These are phyloP conservation scores for Talaromyces rugulosus DNA, from an alignment of 2,329 filamentous ascomycete genomes.

Conservation along the genomic window DNA sequence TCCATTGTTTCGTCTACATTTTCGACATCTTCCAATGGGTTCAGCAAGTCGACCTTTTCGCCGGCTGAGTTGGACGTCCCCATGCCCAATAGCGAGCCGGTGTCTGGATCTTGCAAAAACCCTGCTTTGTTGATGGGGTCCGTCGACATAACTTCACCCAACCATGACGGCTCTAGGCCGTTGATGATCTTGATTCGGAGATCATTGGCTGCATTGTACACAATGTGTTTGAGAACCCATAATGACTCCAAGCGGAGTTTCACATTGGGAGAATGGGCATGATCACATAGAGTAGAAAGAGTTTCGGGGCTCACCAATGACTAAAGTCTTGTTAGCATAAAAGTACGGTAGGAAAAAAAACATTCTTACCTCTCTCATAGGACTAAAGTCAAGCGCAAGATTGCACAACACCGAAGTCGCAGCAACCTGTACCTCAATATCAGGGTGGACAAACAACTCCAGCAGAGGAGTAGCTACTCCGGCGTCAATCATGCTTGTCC, in stretches of 20 bases:
- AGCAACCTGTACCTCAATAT: slow-evolving; percentile 77
- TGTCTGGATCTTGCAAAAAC: slow-evolving; percentile 29
- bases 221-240: slow-evolving; percentile 91
- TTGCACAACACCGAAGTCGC: slow-evolving; percentile 83
- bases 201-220: slow-evolving; percentile 65
- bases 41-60: slow-evolving; percentile 57
- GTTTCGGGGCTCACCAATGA: slow-evolving; percentile 70
- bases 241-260: slow-evolving; percentile 77
- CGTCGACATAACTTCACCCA: slow-evolving; percentile 70
- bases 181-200: slow-evolving; percentile 75
- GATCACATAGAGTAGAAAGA: slow-evolving; percentile 72
- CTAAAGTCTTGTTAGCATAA: slow-evolving; percentile 38
- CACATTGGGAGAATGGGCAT: slow-evolving; percentile 77
- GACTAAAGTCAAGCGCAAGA: slow-evolving; percentile 80
- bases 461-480: slow-evolving; percentile 75
- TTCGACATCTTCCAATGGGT: slow-evolving; percentile 41
- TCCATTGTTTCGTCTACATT: slow-evolving; percentile 28
- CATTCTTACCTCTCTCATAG: slow-evolving; percentile 73
- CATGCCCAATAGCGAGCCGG: slow-evolving; percentile 41
- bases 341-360: background rate
- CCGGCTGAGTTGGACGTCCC: slow-evolving; percentile 57
- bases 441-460: slow-evolving; percentile 66
- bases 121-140: slow-evolving; percentile 35
- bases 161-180: slow-evolving; percentile 72
- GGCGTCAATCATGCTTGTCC: slow-evolving; percentile 83